Conservation (phyloP, 2,329 filamentous ascomycete species). For the Tricladium varicosporioides region DNA sequence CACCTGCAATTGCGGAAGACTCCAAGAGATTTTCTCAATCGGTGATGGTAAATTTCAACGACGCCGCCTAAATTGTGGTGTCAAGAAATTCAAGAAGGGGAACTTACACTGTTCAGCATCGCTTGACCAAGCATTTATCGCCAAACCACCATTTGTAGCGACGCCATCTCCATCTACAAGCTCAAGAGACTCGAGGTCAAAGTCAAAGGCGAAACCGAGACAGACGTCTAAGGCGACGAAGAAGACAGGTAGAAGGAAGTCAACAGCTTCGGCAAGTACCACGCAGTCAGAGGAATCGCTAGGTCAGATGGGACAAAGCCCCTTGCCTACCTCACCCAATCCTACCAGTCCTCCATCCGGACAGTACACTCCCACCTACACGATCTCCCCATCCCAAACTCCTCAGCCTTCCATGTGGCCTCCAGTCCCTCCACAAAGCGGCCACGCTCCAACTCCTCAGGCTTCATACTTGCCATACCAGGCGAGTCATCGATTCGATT, state of each 20-base stretch:
- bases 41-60: slow-evolving; percentile 7
- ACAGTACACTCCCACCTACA: not conserved
- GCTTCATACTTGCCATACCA: not conserved
- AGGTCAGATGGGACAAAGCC: not conserved
- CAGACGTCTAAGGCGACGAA: not conserved
- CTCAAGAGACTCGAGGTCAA: not conserved
- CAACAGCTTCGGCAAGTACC: not conserved
- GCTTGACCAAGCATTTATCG: not conserved
- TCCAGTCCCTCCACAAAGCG: not conserved
- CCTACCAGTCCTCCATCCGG: not conserved
- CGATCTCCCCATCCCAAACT: not conserved
- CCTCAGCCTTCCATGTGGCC: not conserved
- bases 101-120: not conserved
- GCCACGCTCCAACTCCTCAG: not conserved
- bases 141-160: not conserved
- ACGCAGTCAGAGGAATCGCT: not conserved
- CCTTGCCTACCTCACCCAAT: not conserved
- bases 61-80: not conserved
- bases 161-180: not conserved
- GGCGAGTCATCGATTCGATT: not conserved
- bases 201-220: not conserved
- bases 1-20: slow-evolving; percentile 25
- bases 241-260: not conserved
- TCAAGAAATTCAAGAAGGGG: not conserved
- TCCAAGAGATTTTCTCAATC: slow-evolving; percentile 19